phyloP scores from a whole-genome alignment of 2,329 filamentous ascomycete genomes.

The Cryphonectria japonica region DNA sequence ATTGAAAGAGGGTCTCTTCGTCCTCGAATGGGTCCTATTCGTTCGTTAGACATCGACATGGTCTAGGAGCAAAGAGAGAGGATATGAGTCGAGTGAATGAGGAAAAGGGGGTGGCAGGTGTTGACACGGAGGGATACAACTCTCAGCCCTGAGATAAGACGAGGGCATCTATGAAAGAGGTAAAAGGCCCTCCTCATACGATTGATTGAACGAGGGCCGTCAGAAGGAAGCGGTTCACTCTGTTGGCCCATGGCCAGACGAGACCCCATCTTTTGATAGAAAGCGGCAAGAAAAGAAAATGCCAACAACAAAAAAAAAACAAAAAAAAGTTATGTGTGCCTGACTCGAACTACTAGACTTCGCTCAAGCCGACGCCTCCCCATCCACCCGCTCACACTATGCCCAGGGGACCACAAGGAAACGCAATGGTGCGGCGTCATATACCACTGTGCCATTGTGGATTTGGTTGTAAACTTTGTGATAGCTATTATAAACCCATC shows the following conservation, averaged over 20 bases:
- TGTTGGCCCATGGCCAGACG: not conserved
- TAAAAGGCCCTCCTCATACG: too few species aligned
- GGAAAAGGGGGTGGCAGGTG: not conserved
- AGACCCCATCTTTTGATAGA: too few species aligned
- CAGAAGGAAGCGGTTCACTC: not conserved
- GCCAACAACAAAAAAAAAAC: not conserved
- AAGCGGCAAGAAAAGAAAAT: not conserved
- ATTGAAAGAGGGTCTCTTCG: too few species aligned
- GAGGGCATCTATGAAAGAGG: too few species aligned
- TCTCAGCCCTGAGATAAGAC: not conserved
- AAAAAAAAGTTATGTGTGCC: not conserved
- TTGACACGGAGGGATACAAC: too few species aligned
- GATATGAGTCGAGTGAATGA: too few species aligned
- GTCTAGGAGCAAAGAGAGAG: too few species aligned
- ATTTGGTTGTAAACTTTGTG: not conserved
- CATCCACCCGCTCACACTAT: conserved; percentile 10
- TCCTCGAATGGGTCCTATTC: too few species aligned
- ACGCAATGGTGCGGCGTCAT: conserved; percentile 7
- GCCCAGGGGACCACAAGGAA: conserved; percentile 13
- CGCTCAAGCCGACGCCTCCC: conserved; percentile 9
- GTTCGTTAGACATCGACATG: too few species aligned
- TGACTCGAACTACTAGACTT: conserved; percentile 3
- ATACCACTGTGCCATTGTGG: conserved; percentile 3
- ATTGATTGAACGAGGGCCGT: not conserved
- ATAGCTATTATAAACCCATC: not conserved